Evolutionary conservation across 805 yeast species (phyloP), one percentile per base, ranked within the genome.

Genomic region (Maudiozyma turicensis): DNA sequence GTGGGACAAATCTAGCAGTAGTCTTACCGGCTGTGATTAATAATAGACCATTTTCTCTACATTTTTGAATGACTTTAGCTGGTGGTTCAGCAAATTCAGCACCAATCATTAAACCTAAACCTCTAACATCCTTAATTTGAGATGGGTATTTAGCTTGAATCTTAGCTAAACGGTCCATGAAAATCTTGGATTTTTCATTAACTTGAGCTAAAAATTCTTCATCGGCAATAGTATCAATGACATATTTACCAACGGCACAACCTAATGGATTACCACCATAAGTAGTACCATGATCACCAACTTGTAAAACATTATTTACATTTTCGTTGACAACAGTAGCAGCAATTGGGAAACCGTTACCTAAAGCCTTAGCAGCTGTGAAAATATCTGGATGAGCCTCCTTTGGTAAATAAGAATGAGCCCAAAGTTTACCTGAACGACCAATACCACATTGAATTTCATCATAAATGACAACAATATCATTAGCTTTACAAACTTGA

Each of bases 231-330:
- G 79, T 76, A 48, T 76, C 81, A 28, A 93, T 68, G 11, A 93
- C 95, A 60, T 84, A 82, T 41, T 75, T 71, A 5, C 89, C 96
- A 45, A 93, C 78, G 53, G 90, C 79, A 35, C 91, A 75, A 5
- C 89, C 98, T 54, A 93, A 72, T 48, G 98, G 98, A 66, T 93
- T 93, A 49, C 99, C 99, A 54, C 99, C 98, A 63, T 84, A 91
- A 0, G 99, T 91, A 3, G 98, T 91, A 49, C 99, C 99, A 64
- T 91, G 99, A 63, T 93, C 99, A 50, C 99, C 99, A 26, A 87
- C 91, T 50, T 80, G 74, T 56, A 93, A 71, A 1, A 73, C 78
- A 9, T 72, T 66, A 61, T 89, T 95, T 29, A 93, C 84, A 45
- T 78, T 75, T 55, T 87, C 93, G 48, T 86, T 79, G 50, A 91